Evolutionary conservation across 768 basidiomycete species (phyloP).

Genomic region (Lepiota venenata): DNA sequence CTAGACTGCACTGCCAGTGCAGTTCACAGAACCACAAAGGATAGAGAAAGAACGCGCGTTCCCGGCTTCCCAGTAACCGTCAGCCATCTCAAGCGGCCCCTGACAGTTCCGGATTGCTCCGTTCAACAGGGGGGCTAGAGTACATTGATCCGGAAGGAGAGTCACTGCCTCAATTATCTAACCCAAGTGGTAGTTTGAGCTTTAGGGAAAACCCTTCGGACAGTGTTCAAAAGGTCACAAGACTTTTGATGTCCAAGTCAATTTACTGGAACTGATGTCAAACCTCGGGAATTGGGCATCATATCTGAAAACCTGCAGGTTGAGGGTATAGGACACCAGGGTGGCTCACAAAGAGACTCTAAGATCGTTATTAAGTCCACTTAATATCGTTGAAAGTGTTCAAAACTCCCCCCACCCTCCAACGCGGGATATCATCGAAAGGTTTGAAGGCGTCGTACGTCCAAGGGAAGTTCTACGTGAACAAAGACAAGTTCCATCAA

Average conservation of each 20-base stretch:
- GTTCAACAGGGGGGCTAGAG: no score
- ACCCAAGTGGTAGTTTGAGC: slow-evolving; percentile 23
- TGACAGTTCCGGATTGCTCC: no score
- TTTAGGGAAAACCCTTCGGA: slow-evolving; percentile 31
- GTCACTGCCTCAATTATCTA: slow-evolving; percentile 31
- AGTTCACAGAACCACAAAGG: no score
- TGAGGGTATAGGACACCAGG: slow-evolving; percentile 49
- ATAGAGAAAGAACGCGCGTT: no score
- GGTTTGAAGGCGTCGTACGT: slow-evolving; percentile 61
- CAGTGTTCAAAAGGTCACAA: slow-evolving; percentile 27
- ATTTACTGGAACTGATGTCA: slow-evolving; percentile 32
- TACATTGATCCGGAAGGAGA: slow-evolving; percentile 51
- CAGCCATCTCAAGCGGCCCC: no score
- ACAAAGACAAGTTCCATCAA: slow-evolving; percentile 38
- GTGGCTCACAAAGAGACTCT: slow-evolving; percentile 56
- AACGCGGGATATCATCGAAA: slow-evolving; percentile 56
- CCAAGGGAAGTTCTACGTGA: slow-evolving; percentile 77
- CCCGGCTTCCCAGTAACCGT: no score
- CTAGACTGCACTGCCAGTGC: no score
- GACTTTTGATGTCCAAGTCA: slow-evolving; percentile 1
- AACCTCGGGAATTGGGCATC: slow-evolving; percentile 55
- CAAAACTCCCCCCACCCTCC: slow-evolving; percentile 56
- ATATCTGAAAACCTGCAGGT: slow-evolving; percentile 57
- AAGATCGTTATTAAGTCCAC: slow-evolving; percentile 58
- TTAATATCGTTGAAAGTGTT: slow-evolving; percentile 38